Base-by-base conservation (phyloP, 1,284 basidiomycete species). In the Tranzscheliella williamsii region DNA sequence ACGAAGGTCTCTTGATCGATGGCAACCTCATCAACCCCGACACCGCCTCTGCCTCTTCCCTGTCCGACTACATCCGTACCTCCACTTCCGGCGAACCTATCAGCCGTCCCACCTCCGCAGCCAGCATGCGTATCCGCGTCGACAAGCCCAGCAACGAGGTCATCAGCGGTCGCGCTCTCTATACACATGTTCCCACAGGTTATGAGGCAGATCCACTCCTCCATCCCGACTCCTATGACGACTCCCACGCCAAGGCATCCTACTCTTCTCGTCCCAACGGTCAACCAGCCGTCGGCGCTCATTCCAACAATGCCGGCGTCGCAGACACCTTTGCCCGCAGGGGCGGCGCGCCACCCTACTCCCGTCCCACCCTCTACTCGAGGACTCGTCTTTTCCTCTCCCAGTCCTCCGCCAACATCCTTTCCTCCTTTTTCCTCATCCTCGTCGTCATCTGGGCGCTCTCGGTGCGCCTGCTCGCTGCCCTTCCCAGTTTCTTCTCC, bases 381-480 rank as follows among this genome's bases (percentile, higher is more conserved):
- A 32, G 58, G 16, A 39, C 44, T 3, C 67, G 70, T 11, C 49
- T 84, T 2, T 75, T 80, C 41, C 67, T 80, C 44, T 73, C 79
- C 18, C 84, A 85, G 61, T 60, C 78, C 9, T 64, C 81, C 7
- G 81, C 83, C 8, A 77, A 82, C 43, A 37, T 79, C 20, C 65
- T 84, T 9, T 83, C 83, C 1, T 82, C 83, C 3, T 68, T 80
- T 43, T 84, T 85, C 66, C 78, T 85, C 18, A 21, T 79, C 12
- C 37, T 78, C 16, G 78, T 81, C 43, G 73, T 81, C 39, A 45
- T 77, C 5, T 79, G 79, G 72, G 80, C 79, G 1, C 67, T 81
- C 7, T 51, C 49, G 13, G 66, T 58, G 15, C 67, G 57, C 3
- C 37, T 63, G 2, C 41, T 69, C 12, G 52, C 62, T 4, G 57